A percentile compares a stretch with the other conserved stretches of the same genome.
phyloP scores from a whole-genome alignment of 768 basidiomycete genomes.

The Porpolomopsis calyptriformis region DNA sequence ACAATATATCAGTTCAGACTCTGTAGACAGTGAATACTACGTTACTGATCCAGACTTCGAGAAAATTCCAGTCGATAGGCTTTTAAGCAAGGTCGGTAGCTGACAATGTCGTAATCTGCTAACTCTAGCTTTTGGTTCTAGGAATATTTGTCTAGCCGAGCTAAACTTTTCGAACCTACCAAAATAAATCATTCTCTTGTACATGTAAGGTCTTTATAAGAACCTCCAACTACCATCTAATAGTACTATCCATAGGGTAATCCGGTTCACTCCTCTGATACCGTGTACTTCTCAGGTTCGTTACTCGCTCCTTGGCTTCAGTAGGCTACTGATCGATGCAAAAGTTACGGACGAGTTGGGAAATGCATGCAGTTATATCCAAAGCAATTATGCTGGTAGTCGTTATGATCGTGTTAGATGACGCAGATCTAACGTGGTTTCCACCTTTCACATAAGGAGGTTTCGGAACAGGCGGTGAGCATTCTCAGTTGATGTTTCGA shows the following conservation, averaged over 20 bases:
- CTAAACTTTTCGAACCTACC: conserved; percentile 63
- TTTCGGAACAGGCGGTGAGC: conserved; percentile 77
- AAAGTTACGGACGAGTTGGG: conserved; percentile 78
- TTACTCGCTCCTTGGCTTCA: background rate
- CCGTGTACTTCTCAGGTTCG: conserved; percentile 84
- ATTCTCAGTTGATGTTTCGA: background rate
- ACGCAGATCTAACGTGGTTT: background rate
- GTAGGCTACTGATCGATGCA: background rate
- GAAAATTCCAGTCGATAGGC: conserved; percentile 66
- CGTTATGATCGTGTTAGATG: background rate
- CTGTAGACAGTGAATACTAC: conserved; percentile 73
- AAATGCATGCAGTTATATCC: conserved; percentile 82
- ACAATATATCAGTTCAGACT: background rate
- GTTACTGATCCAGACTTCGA: conserved; percentile 82
- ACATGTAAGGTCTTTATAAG: conserved; percentile 36
- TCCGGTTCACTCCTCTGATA: conserved; percentile 80
- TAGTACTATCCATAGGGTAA: conserved; percentile 45
- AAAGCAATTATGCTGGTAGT: conserved; percentile 78
- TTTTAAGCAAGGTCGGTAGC: conserved; percentile 66
- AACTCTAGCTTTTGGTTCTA: background rate
- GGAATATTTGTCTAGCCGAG: conserved; percentile 77
- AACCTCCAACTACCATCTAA: conserved; percentile 1
- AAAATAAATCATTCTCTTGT: conserved; percentile 56
- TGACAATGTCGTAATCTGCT: background rate
- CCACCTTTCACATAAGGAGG: conserved; percentile 35